Conservation (phyloP, 495 filamentous ascomycete species). For the Lasiosphaeria ovina region DNA sequence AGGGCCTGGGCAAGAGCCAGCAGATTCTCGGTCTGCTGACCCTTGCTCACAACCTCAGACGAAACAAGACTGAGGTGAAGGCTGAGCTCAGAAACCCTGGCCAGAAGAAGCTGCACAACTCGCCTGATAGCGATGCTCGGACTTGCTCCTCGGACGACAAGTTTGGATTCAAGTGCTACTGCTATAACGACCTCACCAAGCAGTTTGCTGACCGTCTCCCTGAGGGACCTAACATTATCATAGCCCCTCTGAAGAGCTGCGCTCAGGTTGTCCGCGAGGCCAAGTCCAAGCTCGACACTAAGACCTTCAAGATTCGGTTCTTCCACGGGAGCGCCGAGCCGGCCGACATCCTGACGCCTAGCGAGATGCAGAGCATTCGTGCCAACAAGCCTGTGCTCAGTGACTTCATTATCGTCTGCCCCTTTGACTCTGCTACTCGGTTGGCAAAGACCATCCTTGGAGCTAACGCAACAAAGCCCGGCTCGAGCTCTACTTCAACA, state of each 20-base stretch:
- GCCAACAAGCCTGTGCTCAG: slow-evolving; percentile 4
- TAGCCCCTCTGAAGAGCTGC: slow-evolving; percentile 19
- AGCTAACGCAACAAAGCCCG: slow-evolving; percentile 5
- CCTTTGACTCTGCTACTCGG: slow-evolving; percentile 10
- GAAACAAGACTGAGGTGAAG: slow-evolving; percentile 20
- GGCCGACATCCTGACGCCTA: slow-evolving; percentile 16
- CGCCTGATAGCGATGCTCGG: background rate
- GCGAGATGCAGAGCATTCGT: slow-evolving; percentile 10
- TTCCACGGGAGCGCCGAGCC: slow-evolving; percentile 7
- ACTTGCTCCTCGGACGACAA: slow-evolving; percentile 19
- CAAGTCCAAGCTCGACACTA: slow-evolving; percentile 25
- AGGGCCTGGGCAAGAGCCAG: slow-evolving; percentile 31
- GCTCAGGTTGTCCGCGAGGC: slow-evolving; percentile 19
- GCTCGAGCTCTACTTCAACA: slow-evolving; percentile 4
- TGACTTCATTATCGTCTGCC: slow-evolving; percentile 23
- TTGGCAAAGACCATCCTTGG: slow-evolving; percentile 5
- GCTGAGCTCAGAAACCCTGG: background rate
- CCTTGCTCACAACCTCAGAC: slow-evolving; percentile 16
- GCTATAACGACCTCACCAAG: slow-evolving; percentile 18
- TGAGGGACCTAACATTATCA: slow-evolving; percentile 24
- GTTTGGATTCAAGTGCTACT: slow-evolving; percentile 28
- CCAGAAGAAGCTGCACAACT: slow-evolving; percentile 13
- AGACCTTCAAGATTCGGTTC: slow-evolving; percentile 19
- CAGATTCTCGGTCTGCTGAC: slow-evolving; percentile 27
- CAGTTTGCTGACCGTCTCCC: slow-evolving; percentile 24